Evolutionary conservation across 495 filamentous ascomycete genomes (phyloP).

Genomic region (Penicillium daleae): DNA sequence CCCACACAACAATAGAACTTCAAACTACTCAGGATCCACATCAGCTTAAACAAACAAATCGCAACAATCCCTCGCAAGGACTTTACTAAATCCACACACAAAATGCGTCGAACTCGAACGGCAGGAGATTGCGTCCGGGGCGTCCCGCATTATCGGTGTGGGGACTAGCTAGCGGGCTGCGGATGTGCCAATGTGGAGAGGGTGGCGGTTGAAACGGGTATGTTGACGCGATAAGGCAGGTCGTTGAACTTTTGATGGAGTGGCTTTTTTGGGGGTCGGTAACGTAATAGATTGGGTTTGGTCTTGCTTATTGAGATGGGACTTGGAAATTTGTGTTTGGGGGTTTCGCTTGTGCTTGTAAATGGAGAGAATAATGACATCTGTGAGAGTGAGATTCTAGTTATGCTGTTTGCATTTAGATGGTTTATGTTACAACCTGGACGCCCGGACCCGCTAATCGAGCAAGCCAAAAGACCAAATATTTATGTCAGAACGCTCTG

Average conservation of each 20-base stretch:
- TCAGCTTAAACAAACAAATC: slow-evolving; percentile 14
- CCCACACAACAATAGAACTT: not conserved
- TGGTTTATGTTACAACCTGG: too few relatives aligned
- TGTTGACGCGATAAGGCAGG: slow-evolving; percentile 18
- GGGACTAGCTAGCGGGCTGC: slow-evolving; percentile 20
- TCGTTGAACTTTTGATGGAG: not conserved
- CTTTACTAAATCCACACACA: not conserved
- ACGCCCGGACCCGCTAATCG: too few relatives aligned
- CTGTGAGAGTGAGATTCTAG: too few relatives aligned
- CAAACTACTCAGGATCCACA: too few relatives aligned
- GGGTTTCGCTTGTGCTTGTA: too few relatives aligned
- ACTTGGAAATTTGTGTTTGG: too few relatives aligned
- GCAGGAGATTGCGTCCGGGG: slow-evolving; percentile 11
- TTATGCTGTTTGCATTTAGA: too few relatives aligned
- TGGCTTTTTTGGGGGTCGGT: not conserved
- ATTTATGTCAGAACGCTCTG: too few relatives aligned
- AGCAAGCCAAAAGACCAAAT: too few relatives aligned
- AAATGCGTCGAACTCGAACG: not conserved
- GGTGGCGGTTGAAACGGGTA: slow-evolving; percentile 23
- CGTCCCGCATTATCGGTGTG: slow-evolving; percentile 15
- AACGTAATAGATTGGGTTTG: not conserved
- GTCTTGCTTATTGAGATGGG: not conserved
- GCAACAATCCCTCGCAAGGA: slow-evolving; percentile 14
- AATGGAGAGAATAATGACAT: too few relatives aligned
- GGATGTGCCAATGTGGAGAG: too few relatives aligned